Evolutionary conservation across 768 basidiomycete species (phyloP).

Genomic region (Tulasnella calospora): DNA sequence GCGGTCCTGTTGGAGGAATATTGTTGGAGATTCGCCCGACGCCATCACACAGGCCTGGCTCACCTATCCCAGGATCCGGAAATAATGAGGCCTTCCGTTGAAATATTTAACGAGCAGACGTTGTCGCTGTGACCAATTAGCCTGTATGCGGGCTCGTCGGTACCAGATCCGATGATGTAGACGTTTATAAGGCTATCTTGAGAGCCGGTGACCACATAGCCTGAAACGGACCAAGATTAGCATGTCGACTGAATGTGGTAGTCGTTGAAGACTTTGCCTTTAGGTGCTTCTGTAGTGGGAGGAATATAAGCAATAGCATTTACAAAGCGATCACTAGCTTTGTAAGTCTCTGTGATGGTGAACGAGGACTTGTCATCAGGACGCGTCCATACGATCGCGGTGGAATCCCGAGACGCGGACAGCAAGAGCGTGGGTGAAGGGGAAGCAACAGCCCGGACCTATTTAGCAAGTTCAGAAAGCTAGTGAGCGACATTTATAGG

Average conservation of each 20-base stretch:
- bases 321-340: conserved; percentile 67
- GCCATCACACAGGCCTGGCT: conserved; percentile 26
- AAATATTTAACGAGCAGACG: conserved; percentile 76
- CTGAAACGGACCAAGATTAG: conserved; percentile 41
- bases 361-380: conserved; percentile 48
- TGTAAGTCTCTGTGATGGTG: conserved; percentile 49
- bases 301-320: conserved; percentile 77
- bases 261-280: conserved; percentile 22
- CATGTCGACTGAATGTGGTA: not conserved
- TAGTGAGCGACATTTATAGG: conserved; percentile 30
- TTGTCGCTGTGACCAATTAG: conserved; percentile 88
- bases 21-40: not conserved
- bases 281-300: conserved; percentile 60
- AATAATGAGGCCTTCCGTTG: conserved; percentile 66
- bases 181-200: conserved; percentile 86
- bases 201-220: conserved; percentile 80
- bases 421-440: conserved; percentile 73
- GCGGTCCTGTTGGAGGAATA: conserved; percentile 59
- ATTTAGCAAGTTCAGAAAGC: conserved; percentile 28
- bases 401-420: conserved; percentile 87
- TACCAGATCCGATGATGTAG: conserved; percentile 57
- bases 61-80: conserved; percentile 98
- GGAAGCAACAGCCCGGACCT: conserved; percentile 80
- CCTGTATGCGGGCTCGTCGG: conserved; percentile 71
- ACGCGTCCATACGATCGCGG: conserved; percentile 80